Base-by-base conservation (phyloP, 1,139 yeast genomes). In the Zygoascus sp. region DNA sequence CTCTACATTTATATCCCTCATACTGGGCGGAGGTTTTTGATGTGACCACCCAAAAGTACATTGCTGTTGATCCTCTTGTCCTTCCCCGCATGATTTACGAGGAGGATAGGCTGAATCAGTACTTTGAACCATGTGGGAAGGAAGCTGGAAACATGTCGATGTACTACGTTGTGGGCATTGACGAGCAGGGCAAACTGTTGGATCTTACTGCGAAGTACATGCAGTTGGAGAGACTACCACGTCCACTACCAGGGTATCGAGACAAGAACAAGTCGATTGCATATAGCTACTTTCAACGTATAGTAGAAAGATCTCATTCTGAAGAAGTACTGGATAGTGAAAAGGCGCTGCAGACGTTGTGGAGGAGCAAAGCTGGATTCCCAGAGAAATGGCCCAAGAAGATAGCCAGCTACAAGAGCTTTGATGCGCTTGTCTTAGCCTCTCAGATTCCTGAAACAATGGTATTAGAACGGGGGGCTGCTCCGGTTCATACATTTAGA, bases 1-100 rank as follows among this genome's bases (percentile, higher is more conserved):
- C 21, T 17, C 16, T 16, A 32, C 25, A 21, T 35, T 4, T 46
- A 19, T 81, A 70, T 58, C 94, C 95, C 0, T 72, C 83, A 0
- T 83, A 83, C 59, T 86, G 95, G 95, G 77, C 77, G 32, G 95
- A 86, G 62, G 89, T 83, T 0, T 84, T 90, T 88, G 85, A 85
- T 60, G 75, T 75, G 49, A 76, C 73, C 54, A 62, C 76, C 8
- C 75, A 78, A 50, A 74, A 72, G 50, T 84, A 89, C 85, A 71
- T 83, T 11, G 79, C 89, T n/a, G 68, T 86, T 1, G 95, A 86
- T 56, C 87, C 94, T 0, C 67, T 80, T 1, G 78, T 78, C 15
- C 72, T 73, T 0, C 75, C 84, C 16, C 92, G 85, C 60, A 72
- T 80, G 8, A 80, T 85, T 75, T 50, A 59, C 81, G 16, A 67